Evolutionary conservation across 768 basidiomycete genomes (phyloP), one percentile per base, ranked within the genome.

Genomic region (Boletus eberwhitei): DNA sequence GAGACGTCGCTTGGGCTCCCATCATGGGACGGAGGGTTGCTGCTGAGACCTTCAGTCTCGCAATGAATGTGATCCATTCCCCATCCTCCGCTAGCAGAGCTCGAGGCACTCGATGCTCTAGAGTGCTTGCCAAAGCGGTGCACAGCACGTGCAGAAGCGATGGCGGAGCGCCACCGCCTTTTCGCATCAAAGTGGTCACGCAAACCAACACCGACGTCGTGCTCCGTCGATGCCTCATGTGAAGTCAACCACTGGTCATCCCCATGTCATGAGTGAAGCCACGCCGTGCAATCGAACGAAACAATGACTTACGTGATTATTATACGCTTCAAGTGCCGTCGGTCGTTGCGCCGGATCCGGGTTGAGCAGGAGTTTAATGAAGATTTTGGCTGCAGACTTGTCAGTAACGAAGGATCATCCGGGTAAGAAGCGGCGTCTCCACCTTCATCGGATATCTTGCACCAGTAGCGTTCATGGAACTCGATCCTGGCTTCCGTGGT

Each of bases 401-500:
- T 53, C 39, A 56, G 36, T 34, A 31, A 21, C 24, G 17, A 22
- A 39, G 21, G 24, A 24, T 2, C 5, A 6, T 21, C 38, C 4
- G n/a, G 36, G 16, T n/a, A 21, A 13, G 9, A 50, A 17, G 5
- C 31, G 31, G 7, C 6, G 5, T 29, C 12, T 34, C 5, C 40
- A 89, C 92, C 92, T 73, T 86, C 80, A 3, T 75, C 65, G 2
- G 90, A 91, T 37, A 96, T 82, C 55, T 96, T 97, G 71, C 84
- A 82, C 97, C 97, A 99, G 58, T 94, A 99, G 34, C 85, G 79
- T 29, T 94, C 90, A 60, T 98, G 96, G 68, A 99, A 98, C 60
- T 89, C 87, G 44, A 98, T 79, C 62, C 84, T 86, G 0, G 87
- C 94, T 36, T 81, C 82, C 0, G 84, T 87, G n/a, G 92, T 96